Base-by-base conservation (phyloP, 768 basidiomycete species). In the Tulasnella sp. region DNA sequence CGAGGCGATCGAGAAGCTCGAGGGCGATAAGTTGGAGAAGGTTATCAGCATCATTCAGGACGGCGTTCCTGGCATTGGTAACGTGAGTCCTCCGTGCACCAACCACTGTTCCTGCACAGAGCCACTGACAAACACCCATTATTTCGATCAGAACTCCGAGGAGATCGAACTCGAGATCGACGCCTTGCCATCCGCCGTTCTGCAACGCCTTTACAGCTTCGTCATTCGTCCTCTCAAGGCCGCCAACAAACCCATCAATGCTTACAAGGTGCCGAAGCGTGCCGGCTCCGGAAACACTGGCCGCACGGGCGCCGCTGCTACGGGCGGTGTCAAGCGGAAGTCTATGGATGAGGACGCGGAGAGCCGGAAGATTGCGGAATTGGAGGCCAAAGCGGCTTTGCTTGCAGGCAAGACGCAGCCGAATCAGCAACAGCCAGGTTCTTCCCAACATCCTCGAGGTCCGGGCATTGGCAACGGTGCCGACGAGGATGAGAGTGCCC, bases 151-250 rank as follows among this genome's bases (percentile, higher is more conserved):
- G 93, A 95, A 93, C 83, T 93, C 92, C 67, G 95, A 98, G 83
- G 97, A 99, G 85, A 98, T 99, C 81, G 97, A 99, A 83, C 89
- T 99, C 58, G 97, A 99, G 84, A 99, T 99, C 81, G 97, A 99
- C 81, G 85, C 90, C 52, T 86, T 99, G 39, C 96, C 97, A 70
- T 86, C 93, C 8, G 83, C 88, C 38, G 96, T 97, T 67, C 89
- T 98, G 73, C 92, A 92, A 73, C 94, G 94, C 84, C 87, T 99
- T 37, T 99, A 98, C 86, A 96, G 97, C 84, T 95, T 93, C 81
- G 97, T 98, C 79, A 86, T 97, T 76, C 90, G 92, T 12, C 93
- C 93, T 0, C 82, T 90, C 77, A 76, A 78, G 52, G 76, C 78
- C 12, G 71, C 76, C 0, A 74, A 77, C 39, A 39, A 70, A 69